Percentiles rank a stretch among this genome's conserved stretches.
Conservation (phyloP, 2,329 filamentous ascomycete genomes). For the Scedosporium aurantiacum region DNA sequence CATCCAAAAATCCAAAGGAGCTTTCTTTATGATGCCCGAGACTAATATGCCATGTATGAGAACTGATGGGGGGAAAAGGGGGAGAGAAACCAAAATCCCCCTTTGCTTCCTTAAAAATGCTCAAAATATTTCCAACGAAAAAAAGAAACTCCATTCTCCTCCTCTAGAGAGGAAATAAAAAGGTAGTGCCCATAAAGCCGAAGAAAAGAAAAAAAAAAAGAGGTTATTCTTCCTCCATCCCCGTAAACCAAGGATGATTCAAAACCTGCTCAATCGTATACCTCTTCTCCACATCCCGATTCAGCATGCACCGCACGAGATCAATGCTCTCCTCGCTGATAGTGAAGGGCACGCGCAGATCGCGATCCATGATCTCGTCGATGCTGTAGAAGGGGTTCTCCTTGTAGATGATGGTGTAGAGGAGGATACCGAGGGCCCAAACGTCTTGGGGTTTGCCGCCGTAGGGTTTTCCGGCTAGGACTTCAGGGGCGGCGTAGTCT, state of each 20-base stretch:
- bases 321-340: slow-evolving; percentile 90
- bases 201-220: not conserved
- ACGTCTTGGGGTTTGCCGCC: slow-evolving; percentile 95
- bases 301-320: slow-evolving; percentile 81
- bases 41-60: no score
- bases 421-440: slow-evolving; percentile 90
- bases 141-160: not conserved
- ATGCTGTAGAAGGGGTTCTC: slow-evolving; percentile 99
- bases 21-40: no score
- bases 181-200: not conserved
- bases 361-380: slow-evolving; percentile 97
- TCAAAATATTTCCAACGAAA: not conserved
- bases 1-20: not conserved
- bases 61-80: not conserved
- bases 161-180: not conserved
- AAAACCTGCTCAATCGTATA: slow-evolving; percentile 82
- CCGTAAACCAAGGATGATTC: slow-evolving; percentile 69
- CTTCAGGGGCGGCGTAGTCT: slow-evolving; percentile 99
- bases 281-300: slow-evolving; percentile 73
- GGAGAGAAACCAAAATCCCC: not conserved
- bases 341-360: slow-evolving; percentile 78
- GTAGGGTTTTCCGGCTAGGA: slow-evolving; percentile 84
- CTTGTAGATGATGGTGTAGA: slow-evolving; percentile 99
- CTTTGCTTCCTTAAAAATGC: no score
- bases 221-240: slow-evolving; percentile 6